Evolutionary conservation across 1,284 basidiomycete species (phyloP), one percentile per base, ranked within the genome.

Genomic region (Testicularia cyperi): DNA sequence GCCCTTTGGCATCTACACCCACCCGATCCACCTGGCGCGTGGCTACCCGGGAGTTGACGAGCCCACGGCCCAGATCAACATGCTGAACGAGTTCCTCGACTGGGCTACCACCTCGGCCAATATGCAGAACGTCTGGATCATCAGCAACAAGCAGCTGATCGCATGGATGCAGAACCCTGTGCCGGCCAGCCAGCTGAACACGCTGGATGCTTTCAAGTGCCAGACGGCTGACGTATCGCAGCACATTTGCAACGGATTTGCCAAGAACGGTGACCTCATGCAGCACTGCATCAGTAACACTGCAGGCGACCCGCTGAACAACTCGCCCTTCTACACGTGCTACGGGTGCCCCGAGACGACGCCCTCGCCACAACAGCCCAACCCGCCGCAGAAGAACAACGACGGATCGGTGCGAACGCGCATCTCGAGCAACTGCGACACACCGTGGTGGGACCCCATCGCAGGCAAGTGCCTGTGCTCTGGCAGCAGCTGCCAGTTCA

Each of bases 1-100:
- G 76, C 88, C 88, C 0, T 84, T 90, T 56, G 88, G 88, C 38
- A 79, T 89, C 31, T 90, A 89, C 77, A 86, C 86, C 3, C 88
- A 90, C 72, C 88, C 87, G 26, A 87, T 89, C 70, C 87, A 89
- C 78, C 76, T 88, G 45, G 83, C 87, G 14, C 83, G 84, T 39
- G 51, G 81, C 74, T 66, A 63, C 38, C 65, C 63, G 7, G 56
- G 64, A 31, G 41, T 67, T 20, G 22, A 31, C n/a, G 64, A 62
- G 28, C 64, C 60, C 22, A 51, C 48, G 15, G 51, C 41, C 27
- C 42, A 56, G 39, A 62, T 62, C 52, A 52, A 49, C 18, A 66
- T 88, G 86, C 83, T 89, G 74, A 88, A 88, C 71, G 65, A 80
- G 14, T 89, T 88, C 80, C 80, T 89, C 30, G 87, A 89, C 77